Evolutionary conservation across 2,329 filamentous ascomycete species (phyloP).

Genomic region (Sordariomycetes sp.): DNA sequence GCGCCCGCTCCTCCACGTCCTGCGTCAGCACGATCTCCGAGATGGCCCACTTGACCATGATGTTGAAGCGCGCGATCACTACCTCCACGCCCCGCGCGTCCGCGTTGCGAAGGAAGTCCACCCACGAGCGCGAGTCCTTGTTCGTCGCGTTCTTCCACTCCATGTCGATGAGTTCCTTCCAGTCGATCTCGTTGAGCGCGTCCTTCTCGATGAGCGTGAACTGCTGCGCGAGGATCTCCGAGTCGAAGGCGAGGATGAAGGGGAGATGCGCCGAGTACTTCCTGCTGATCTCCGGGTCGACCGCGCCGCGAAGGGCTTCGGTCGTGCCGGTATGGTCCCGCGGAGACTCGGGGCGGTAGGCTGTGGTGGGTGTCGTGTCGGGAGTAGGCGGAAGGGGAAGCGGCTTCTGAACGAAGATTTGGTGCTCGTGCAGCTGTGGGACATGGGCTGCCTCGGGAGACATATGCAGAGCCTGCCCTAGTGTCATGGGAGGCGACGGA

Average conservation of each 20-base stretch:
- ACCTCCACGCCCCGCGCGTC: constrained; percentile 70
- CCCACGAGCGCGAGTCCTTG: constrained; percentile 64
- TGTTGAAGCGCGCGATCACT: constrained; percentile 76
- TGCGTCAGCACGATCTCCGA: constrained; percentile 71
- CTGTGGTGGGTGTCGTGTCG: constrained; percentile 33
- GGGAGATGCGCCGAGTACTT: constrained; percentile 55
- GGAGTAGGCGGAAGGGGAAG: constrained; percentile 38
- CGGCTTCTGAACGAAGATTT: constrained; percentile 31
- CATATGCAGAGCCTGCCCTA: constrained; percentile 34
- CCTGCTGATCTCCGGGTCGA: constrained; percentile 16
- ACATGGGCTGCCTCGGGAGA: constrained; percentile 24
- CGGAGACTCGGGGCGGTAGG: constrained; percentile 21
- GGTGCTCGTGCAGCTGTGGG: constrained; percentile 27
- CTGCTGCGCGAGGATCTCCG: constrained; percentile 68
- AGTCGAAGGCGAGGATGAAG: constrained; percentile 73
- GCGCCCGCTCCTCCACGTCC: constrained; percentile 59
- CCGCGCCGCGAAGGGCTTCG: constrained; percentile 23
- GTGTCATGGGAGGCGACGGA: constrained; percentile 34
- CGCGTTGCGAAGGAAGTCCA: constrained; percentile 64
- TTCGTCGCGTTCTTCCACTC: constrained; percentile 63
- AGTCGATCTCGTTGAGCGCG: constrained; percentile 75
- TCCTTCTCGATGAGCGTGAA: constrained; percentile 82
- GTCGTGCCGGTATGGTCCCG: constrained; percentile 20
- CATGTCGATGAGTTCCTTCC: constrained; percentile 79
- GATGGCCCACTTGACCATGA: constrained; percentile 79